Conservation (phyloP, 176 grass and related monocot species). For the Areca catechu region DNA sequence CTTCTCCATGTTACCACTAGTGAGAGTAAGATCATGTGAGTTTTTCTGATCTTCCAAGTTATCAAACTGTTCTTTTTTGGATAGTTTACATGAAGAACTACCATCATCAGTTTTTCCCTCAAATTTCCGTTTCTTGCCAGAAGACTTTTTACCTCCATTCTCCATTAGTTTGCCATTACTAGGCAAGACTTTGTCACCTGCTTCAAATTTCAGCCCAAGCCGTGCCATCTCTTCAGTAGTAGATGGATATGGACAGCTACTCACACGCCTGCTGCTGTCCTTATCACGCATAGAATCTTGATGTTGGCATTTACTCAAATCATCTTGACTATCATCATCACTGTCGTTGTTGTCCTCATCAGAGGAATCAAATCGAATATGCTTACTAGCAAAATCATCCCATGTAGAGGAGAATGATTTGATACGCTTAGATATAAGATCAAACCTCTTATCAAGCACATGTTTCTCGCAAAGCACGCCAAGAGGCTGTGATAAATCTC, state of each 20-base stretch:
- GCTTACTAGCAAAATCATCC: slow-evolving; percentile 39
- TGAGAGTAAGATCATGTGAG: slow-evolving; percentile 27
- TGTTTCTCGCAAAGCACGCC: slow-evolving; percentile 37
- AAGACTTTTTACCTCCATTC: slow-evolving; percentile 7
- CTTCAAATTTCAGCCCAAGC: slow-evolving; percentile 68
- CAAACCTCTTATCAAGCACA: slow-evolving; percentile 50
- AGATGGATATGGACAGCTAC: slow-evolving; percentile 85
- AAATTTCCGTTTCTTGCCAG: slow-evolving; percentile 50
- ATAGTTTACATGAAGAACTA: slow-evolving; percentile 27
- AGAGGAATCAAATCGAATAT: slow-evolving; percentile 66
- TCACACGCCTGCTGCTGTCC: slow-evolving; percentile 33
- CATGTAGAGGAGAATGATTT: slow-evolving; percentile 26
- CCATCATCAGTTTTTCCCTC: slow-evolving; percentile 27
- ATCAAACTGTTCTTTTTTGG: slow-evolving; percentile 33
- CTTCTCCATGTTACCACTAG: slow-evolving; percentile 48
- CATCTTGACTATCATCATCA: slow-evolving; percentile 22
- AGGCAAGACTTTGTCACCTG: slow-evolving; percentile 26
- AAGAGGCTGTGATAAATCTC: slow-evolving; percentile 32
- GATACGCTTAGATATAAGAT: slow-evolving; percentile 44
- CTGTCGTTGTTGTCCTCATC: slow-evolving; percentile 34
- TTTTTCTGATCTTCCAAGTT: slow-evolving; percentile 16
- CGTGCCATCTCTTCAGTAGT: slow-evolving; percentile 74
- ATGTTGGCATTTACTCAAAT: slow-evolving; percentile 26
- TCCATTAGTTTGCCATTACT: slow-evolving; percentile 25
- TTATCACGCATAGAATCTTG: slow-evolving; percentile 26